Evolutionary conservation across 2,329 filamentous ascomycete species (phyloP).

Genomic region (Zymoseptoria brevis): DNA sequence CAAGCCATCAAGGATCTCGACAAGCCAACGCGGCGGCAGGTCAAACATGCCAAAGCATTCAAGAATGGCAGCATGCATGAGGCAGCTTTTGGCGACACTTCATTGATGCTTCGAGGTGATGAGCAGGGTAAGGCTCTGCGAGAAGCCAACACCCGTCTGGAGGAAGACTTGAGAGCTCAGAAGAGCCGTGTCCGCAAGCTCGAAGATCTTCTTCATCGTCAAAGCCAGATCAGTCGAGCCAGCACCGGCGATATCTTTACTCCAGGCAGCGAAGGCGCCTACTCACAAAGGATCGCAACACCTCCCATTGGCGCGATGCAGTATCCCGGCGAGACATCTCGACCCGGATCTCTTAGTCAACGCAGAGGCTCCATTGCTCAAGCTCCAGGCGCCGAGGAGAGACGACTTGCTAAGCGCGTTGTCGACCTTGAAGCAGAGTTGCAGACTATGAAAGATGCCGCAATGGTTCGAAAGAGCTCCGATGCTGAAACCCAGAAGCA

Average conservation of each 20-base stretch:
- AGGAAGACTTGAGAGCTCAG: slow-evolving; percentile 66
- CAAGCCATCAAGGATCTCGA: slow-evolving; percentile 73
- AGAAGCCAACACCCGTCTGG: slow-evolving; percentile 49
- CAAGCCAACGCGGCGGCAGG: slow-evolving; percentile 75
- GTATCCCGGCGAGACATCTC: slow-evolving; percentile 18
- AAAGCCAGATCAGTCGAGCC: slow-evolving; percentile 49
- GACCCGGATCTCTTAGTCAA: slow-evolving; percentile 19
- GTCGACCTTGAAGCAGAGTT: slow-evolving; percentile 71
- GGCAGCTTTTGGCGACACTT: slow-evolving; percentile 76
- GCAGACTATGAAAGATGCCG: slow-evolving; percentile 64
- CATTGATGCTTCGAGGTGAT: slow-evolving; percentile 75
- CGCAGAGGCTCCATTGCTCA: slow-evolving; percentile 55
- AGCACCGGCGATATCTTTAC: slow-evolving; percentile 30
- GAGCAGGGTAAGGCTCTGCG: slow-evolving; percentile 59
- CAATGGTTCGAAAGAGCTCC: slow-evolving; percentile 44
- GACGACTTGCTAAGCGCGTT: slow-evolving; percentile 53
- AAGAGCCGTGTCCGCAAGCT: slow-evolving; percentile 87
- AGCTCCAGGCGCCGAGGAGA: slow-evolving; percentile 55
- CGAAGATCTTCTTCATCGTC: slow-evolving; percentile 85
- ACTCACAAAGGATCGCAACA: slow-evolving; percentile 16
- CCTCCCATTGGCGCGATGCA: slow-evolving; percentile 13
- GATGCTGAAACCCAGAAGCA: slow-evolving; percentile 57
- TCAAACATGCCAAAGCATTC: slow-evolving; percentile 82
- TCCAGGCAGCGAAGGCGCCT: slow-evolving; percentile 18
- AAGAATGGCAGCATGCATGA: slow-evolving; percentile 95